Evolutionary conservation across 2,329 filamentous ascomycete genomes (phyloP).

Genomic region (Cephalotrichum gorgonifer): DNA sequence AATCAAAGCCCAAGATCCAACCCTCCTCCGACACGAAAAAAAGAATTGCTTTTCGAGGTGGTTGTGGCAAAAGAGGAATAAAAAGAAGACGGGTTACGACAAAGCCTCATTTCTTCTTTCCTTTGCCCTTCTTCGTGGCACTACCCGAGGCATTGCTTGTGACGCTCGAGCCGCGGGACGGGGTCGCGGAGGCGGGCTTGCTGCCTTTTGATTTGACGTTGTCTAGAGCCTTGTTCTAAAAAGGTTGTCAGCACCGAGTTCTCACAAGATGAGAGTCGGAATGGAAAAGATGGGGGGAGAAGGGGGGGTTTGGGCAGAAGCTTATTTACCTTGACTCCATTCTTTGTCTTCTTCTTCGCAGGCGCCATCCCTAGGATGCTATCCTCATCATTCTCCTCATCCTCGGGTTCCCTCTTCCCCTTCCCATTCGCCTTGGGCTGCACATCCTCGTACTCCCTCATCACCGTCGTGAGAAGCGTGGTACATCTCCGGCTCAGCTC

Average conservation of each 20-base stretch:
- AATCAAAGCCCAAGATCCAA: background rate
- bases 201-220: slow-evolving; percentile 67
- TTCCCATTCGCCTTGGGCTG: slow-evolving; percentile 48
- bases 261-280: background rate
- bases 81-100: background rate
- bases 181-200: slow-evolving; percentile 65
- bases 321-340: slow-evolving; percentile 67
- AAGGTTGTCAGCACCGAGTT: background rate
- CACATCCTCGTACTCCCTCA: slow-evolving; percentile 80
- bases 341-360: slow-evolving; percentile 92
- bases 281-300: background rate
- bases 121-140: slow-evolving; percentile 27
- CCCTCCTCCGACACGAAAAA: background rate
- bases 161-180: slow-evolving; percentile 82
- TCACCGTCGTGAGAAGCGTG: slow-evolving; percentile 86
- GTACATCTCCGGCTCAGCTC: slow-evolving; percentile 90
- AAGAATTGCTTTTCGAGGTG: background rate
- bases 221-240: slow-evolving; percentile 86
- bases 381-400: slow-evolving; percentile 78
- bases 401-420: slow-evolving; percentile 64
- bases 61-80: background rate
- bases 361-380: slow-evolving; percentile 70
- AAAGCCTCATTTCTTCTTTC: slow-evolving; percentile 35
- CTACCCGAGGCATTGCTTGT: slow-evolving; percentile 56
- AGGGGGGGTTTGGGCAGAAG: background rate